Evolutionary conservation across 1,284 basidiomycete genomes (phyloP).

Genomic region (Trichosporon coremiiforme): DNA sequence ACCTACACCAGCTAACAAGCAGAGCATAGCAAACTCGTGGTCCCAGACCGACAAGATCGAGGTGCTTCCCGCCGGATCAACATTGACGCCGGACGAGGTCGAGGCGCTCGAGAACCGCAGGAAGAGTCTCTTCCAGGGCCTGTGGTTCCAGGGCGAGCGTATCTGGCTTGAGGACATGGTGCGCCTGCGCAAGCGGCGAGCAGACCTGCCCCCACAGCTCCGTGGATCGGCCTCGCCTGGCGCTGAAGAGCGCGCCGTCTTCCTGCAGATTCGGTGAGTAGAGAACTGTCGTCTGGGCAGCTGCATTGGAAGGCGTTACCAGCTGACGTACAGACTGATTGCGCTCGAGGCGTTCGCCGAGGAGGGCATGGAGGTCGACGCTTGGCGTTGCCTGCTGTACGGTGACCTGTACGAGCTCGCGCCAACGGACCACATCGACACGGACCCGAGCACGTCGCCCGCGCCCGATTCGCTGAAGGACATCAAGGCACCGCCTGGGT

Average conservation of each 20-base stretch:
- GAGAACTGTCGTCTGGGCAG: no score
- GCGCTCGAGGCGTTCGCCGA: slow-evolving; percentile 34
- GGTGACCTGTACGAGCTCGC: slow-evolving; percentile 47
- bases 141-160: slow-evolving; percentile 87
- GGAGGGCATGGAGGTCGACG: slow-evolving; percentile 7
- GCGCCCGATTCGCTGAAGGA: background rate
- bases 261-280: slow-evolving; percentile 43
- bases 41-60: slow-evolving; percentile 49
- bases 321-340: slow-evolving; percentile 34
- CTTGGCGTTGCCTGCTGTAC: slow-evolving; percentile 44
- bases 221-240: slow-evolving; percentile 33
- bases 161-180: slow-evolving; percentile 83
- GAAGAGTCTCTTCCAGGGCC: slow-evolving; percentile 62
- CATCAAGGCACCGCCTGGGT: slow-evolving; percentile 36
- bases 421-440: background rate
- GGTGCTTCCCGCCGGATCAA: slow-evolving; percentile 24
- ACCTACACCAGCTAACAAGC: slow-evolving; percentile 18
- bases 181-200: slow-evolving; percentile 59
- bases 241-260: slow-evolving; percentile 35
- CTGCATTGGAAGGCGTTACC: no score
- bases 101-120: slow-evolving; percentile 33
- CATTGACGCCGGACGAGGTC: slow-evolving; percentile 36
- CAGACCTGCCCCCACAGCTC: slow-evolving; percentile 35
- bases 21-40: slow-evolving; percentile 44
- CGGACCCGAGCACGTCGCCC: background rate